Percentiles rank a stretch among this genome's conserved stretches.
Conservation (phyloP, 371 early-diverging fungal species). For the Apophysomyces elegans region DNA sequence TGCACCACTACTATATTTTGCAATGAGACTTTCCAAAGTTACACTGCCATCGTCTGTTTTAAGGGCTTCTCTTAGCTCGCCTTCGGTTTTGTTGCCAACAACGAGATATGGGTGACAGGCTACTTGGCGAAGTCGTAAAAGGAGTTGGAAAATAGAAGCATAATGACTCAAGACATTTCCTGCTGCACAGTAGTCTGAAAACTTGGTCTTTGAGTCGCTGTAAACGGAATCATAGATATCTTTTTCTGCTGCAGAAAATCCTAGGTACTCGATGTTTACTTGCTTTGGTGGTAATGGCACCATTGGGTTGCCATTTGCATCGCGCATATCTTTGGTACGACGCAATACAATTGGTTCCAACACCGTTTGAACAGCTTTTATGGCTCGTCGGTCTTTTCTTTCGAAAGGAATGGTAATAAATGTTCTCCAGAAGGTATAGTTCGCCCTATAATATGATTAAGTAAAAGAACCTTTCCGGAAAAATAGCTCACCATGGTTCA, state of each 20-base stretch:
- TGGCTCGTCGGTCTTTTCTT: conserved; percentile 56
- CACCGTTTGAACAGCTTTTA: conserved; percentile 67
- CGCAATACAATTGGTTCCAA: conserved; percentile 71
- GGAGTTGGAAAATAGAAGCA: conserved; percentile 56
- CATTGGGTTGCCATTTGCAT: conserved; percentile 60
- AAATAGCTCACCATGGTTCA: conserved; percentile 64
- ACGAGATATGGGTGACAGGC: conserved; percentile 70
- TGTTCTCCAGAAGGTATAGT: conserved; percentile 66
- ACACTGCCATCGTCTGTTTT: conserved; percentile 32
- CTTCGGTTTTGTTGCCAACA: conserved; percentile 29
- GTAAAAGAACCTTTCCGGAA: neutral
- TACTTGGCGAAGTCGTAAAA: conserved; percentile 64
- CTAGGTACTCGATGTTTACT: conserved; percentile 61
- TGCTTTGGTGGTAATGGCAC: conserved; percentile 64
- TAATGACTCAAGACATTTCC: conserved; percentile 50
- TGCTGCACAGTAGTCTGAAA: conserved; percentile 48
- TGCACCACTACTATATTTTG: conserved; percentile 32
- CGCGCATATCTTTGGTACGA: conserved; percentile 66
- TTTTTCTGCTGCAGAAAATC: conserved; percentile 52
- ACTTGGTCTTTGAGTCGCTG: conserved; percentile 50
- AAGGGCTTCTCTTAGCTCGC: conserved; percentile 9
- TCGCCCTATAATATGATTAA: conserved; percentile 29
- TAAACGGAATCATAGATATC: conserved; percentile 52
- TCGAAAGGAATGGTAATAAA: conserved; percentile 71
- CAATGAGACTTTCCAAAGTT: conserved; percentile 54